Base-by-base conservation (phyloP, 805 yeast species). In the Ogataea minuta region DNA sequence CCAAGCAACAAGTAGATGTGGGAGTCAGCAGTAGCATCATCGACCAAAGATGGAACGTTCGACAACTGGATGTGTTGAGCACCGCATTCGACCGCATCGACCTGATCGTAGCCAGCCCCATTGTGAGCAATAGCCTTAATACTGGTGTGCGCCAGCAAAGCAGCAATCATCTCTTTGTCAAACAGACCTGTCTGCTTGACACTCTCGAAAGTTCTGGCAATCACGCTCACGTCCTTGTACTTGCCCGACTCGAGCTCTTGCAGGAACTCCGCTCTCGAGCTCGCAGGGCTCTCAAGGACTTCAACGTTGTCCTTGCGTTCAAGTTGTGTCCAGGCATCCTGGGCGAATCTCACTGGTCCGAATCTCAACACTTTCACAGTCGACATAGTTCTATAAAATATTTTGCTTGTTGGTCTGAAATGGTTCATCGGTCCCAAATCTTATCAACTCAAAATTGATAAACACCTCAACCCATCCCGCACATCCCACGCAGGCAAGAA, bases 81-180 rank as follows among this genome's bases (percentile, higher is more conserved):
- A 11, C 68, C 64, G 45, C 72, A 64, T 37, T 66, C 68, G 8
- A 55, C 50, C 12, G 71, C 68, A 44, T 74, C 76, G 26, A 75
- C 60, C 45, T 67, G 67, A 50, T 77, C 81, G 54, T 76, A 78
- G 13, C 84, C 84, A 1, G 82, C 82, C 35, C 82, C 79, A 50
- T 64, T 65, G 51, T 74, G 72, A 43, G 72, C 62, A 27, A 75
- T 63, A 14, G 63, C 67, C 50, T 71, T 67, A 30, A 76, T 48
- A 8, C 66, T 38, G 1, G 64, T 43, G 33, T 52, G 15, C 23
- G 34, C 24, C 5, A 72, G 70, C 28, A 73, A 49, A 24, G 54
- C 53, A 11, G 49, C 40, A 11, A 70, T 53, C 31, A 76, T 54
- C 41, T 73, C 76, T 41, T 59, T 64, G 46, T 72, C 75, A 49